Evolutionary conservation across 495 filamentous ascomycete genomes (phyloP), one percentile per base, ranked within the genome.

Genomic region (Elaphomyces granulatus): DNA sequence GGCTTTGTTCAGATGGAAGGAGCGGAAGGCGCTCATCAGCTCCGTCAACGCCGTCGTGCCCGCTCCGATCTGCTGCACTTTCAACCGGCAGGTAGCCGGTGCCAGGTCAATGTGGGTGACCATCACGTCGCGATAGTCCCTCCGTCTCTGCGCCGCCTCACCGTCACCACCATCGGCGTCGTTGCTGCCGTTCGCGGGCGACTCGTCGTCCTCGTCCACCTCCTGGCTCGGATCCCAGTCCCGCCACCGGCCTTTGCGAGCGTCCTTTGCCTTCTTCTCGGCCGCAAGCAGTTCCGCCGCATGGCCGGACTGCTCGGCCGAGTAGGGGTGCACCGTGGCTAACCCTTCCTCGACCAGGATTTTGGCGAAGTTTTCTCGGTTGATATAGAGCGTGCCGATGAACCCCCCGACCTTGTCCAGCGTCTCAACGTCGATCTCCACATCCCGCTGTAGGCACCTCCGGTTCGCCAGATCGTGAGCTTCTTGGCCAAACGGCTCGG

Each of bases 331-430:
- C 21, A 96, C 87, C 16, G 75, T 78, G 14, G 92, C 92, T 20
- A 94, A 61, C 35, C 92, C 92, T 60, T 96, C 92, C 59, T 96
- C 90, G 2, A 96, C 73, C 4, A 99, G 77, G 8, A 85, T 54
- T 64, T 93, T 94, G 48, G 90, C 84, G 60, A 99, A 88, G 65
- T 84, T 95, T 61, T 95, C 87, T 31, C 87, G 84, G 68, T 87
- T 90, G 52, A 96, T 70, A 49, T 87, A 94, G 2, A 99, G 72
- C 12, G 81, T 82, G 35, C 92, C 92, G 47, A 99, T 94, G 67
- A 99, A 99, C 40, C 88, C 92, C 48, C 92, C 92, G 21, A 84
- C 78, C 66, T 94, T 94, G 64, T 99, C 92, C 38, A 83, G 82
- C 52, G 86, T 87, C 59, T 93, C 81, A 8, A 99, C 78, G 44